These are phyloP conservation scores for Skeletonema grethae DNA, from an alignment of 108 stramenopile genomes.

Conservation along the genomic window DNA sequence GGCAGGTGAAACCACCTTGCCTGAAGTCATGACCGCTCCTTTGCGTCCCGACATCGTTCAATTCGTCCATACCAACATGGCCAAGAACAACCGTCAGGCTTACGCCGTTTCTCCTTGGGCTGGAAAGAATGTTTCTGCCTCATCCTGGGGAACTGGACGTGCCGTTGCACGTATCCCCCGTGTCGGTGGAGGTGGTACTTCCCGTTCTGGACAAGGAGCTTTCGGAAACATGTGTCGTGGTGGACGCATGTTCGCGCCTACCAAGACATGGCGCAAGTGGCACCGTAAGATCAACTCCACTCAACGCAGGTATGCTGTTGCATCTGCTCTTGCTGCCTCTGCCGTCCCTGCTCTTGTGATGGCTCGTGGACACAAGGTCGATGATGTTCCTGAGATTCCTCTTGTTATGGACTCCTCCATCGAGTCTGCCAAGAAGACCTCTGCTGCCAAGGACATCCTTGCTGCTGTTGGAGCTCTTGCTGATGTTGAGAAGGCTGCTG, in stretches of 20 bases:
- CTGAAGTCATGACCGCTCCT: slow-evolving; percentile 96
- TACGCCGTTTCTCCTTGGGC: slow-evolving; percentile 96
- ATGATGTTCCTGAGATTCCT: slow-evolving; percentile 97
- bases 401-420: slow-evolving; percentile 90
- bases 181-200: slow-evolving; percentile 98
- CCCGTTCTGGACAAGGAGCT: slow-evolving; percentile 98
- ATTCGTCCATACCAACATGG: slow-evolving; percentile 99
- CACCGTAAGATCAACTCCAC: slow-evolving; percentile 96
- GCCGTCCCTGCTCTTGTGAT: slow-evolving; percentile 97
- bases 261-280: slow-evolving; percentile 99
- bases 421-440: slow-evolving; percentile 89
- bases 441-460: slow-evolving; percentile 92
- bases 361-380: slow-evolving; percentile 98
- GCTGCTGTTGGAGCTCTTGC: slow-evolving; percentile 88
- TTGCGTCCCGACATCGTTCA: slow-evolving; percentile 98
- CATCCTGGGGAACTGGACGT: slow-evolving; percentile 99
- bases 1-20: slow-evolving; percentile 90
- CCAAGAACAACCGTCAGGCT: slow-evolving; percentile 99
- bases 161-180: slow-evolving; percentile 99
- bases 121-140: slow-evolving; percentile 94
- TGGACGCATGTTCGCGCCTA: slow-evolving; percentile 99
- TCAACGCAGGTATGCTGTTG: slow-evolving; percentile 97
- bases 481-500: slow-evolving; percentile 96
- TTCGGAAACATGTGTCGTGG: slow-evolving; percentile 98
- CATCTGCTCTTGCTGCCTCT: slow-evolving; percentile 96